Evolutionary conservation across 2,329 filamentous ascomycete genomes (phyloP).

Genomic region (Ophiosphaerella narmari): DNA sequence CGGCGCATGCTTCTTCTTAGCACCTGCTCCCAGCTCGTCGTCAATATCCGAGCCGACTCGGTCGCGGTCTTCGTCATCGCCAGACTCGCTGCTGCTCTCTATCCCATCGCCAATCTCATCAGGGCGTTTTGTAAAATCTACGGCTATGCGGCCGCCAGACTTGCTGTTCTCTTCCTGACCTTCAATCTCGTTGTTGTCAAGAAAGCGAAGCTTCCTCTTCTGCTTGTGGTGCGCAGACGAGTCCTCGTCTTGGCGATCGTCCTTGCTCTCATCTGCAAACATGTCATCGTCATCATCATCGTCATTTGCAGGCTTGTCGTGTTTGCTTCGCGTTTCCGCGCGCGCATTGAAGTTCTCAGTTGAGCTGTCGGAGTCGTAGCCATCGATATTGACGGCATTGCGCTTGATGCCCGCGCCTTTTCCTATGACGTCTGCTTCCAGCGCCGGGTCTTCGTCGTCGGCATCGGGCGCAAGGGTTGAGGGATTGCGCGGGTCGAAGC

Average conservation of each 20-base stretch:
- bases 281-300: constrained; percentile 70
- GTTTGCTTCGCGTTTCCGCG: constrained; percentile 62
- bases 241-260: constrained; percentile 58
- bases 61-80: constrained; percentile 68
- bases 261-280: constrained; percentile 74
- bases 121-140: constrained; percentile 57
- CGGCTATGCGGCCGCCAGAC: constrained; percentile 69
- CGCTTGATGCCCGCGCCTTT: constrained; percentile 76
- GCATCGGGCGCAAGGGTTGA: constrained; percentile 86
- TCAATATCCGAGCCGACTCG: constrained; percentile 72
- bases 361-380: constrained; percentile 91
- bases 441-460: constrained; percentile 72
- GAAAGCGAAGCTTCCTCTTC: constrained; percentile 65
- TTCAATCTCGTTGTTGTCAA: constrained; percentile 69
- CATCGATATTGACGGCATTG: constrained; percentile 93
- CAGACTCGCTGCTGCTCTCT: constrained; percentile 62
- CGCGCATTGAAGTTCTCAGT: constrained; percentile 86
- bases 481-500: constrained; percentile 93
- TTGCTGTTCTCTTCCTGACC: constrained; percentile 78
- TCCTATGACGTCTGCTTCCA: constrained; percentile 93
- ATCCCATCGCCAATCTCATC: constrained; percentile 61
- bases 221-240: constrained; percentile 61
- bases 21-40: constrained; percentile 86
- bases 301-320: constrained; percentile 49
- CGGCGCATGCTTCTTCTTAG: constrained; percentile 89